These are phyloP conservation scores for Suillus placidus DNA, from an alignment of 768 basidiomycete species.

Conservation along the genomic window DNA sequence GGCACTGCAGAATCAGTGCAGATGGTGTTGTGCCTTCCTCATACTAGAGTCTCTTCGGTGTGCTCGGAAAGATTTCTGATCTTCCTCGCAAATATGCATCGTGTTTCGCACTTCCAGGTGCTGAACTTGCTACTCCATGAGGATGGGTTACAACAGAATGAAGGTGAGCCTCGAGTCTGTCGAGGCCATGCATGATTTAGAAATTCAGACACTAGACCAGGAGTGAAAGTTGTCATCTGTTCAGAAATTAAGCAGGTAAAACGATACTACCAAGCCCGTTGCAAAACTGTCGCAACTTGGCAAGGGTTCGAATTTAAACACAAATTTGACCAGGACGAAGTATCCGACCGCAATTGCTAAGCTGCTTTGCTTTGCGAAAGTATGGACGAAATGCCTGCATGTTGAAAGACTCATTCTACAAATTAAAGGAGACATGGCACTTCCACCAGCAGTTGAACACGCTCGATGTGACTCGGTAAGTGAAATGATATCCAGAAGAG, in stretches of 20 bases:
- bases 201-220: conserved; percentile 7
- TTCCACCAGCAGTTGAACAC: not conserved
- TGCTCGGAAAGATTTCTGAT: conserved; percentile 83
- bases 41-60: conserved; percentile 79
- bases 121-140: conserved; percentile 60
- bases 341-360: conserved; percentile 1
- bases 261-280: not conserved
- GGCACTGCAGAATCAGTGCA: conserved; percentile 38
- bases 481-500: not conserved
- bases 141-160: conserved; percentile 26
- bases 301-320: not conserved
- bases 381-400: not conserved
- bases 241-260: not conserved
- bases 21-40: conserved; percentile 79
- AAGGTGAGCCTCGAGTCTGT: conserved; percentile 26
- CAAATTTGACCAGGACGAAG: not conserved
- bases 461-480: not conserved
- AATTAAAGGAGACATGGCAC: not conserved
- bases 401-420: not conserved
- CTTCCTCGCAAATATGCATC: conserved; percentile 68
- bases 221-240: not conserved
- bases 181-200: conserved; percentile 30
- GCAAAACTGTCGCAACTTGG: not conserved
- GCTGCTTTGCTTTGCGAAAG: not conserved
- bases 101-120: conserved; percentile 17